phyloP scores from a whole-genome alignment of 257 asterid genomes.

The Rauvolfia tetraphylla region DNA sequence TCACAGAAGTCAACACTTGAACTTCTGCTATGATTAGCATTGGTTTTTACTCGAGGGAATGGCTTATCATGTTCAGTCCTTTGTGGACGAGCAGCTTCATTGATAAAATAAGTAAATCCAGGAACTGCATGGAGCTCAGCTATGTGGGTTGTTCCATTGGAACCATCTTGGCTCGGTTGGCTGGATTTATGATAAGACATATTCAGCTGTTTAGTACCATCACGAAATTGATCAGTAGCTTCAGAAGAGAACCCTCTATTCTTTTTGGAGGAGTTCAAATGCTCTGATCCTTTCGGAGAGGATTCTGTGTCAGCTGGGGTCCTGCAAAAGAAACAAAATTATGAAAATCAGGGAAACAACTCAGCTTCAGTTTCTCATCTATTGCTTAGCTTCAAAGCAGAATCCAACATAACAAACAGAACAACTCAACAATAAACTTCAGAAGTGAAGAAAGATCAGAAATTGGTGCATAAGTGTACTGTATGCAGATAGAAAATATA shows the following conservation, averaged over 20 bases:
- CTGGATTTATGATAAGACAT: constrained; percentile 67
- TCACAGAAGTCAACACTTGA: constrained; percentile 51
- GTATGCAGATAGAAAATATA: background rate
- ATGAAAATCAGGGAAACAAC: background rate
- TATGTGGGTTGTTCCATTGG: constrained; percentile 52
- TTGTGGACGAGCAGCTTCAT: constrained; percentile 39
- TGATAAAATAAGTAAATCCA: constrained; percentile 62
- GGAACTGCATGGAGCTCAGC: constrained; percentile 76
- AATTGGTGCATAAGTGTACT: background rate
- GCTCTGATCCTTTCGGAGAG: constrained; percentile 12
- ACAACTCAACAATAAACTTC: background rate
- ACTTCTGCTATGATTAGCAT: constrained; percentile 52
- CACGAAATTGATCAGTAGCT: constrained; percentile 42
- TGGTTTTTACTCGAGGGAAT: constrained; percentile 40
- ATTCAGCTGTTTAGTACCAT: constrained; percentile 54
- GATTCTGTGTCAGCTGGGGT: constrained; percentile 8
- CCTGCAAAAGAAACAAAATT: constrained; percentile 16
- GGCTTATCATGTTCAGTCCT: constrained; percentile 36
- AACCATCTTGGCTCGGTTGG: constrained; percentile 39
- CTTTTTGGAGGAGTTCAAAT: constrained; percentile 5
- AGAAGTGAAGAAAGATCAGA: background rate
- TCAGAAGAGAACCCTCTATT: constrained; percentile 10
- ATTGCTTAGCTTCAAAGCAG: background rate
- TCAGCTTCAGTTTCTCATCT: no score
- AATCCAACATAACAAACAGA: background rate